phyloP scores from a whole-genome alignment of 2,329 filamentous ascomycete genomes.

The Cyphellophora europaea region DNA sequence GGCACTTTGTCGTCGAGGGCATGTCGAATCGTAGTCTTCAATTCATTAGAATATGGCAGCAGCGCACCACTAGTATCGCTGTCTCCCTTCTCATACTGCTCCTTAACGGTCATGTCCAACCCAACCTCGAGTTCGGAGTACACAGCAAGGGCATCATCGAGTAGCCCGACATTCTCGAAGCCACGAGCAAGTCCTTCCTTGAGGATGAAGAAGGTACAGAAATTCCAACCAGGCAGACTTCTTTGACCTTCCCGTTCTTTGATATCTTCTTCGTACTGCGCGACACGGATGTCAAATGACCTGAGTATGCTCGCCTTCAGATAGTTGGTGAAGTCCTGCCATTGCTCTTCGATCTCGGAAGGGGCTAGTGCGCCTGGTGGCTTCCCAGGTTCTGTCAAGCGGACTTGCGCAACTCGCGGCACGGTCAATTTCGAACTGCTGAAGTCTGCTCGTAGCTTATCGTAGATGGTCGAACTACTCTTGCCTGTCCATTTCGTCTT shows the following conservation, averaged over 20 bases:
- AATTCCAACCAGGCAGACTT: slow-evolving; percentile 90
- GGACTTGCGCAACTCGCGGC: slow-evolving; percentile 77
- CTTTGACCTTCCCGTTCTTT: slow-evolving; percentile 86
- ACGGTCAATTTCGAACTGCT: slow-evolving; percentile 65
- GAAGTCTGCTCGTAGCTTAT: slow-evolving; percentile 86
- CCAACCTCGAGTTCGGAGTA: slow-evolving; percentile 92
- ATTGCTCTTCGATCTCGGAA: slow-evolving; percentile 71
- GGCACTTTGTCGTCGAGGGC: slow-evolving; percentile 29
- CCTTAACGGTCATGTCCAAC: slow-evolving; percentile 70
- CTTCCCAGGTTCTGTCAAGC: slow-evolving; percentile 41
- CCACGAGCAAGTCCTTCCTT: slow-evolving; percentile 91
- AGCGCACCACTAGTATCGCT: slow-evolving; percentile 65
- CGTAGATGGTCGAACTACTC: slow-evolving; percentile 71
- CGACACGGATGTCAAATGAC: slow-evolving; percentile 83
- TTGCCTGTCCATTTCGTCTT: slow-evolving; percentile 68
- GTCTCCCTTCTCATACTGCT: slow-evolving; percentile 54
- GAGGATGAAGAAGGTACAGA: slow-evolving; percentile 96
- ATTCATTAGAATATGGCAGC: slow-evolving; percentile 61
- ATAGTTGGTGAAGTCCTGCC: slow-evolving; percentile 75
- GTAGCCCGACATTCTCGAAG: slow-evolving; percentile 90
- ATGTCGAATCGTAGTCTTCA: slow-evolving; percentile 51
- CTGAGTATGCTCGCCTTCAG: slow-evolving; percentile 78
- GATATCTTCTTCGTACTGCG: slow-evolving; percentile 95
- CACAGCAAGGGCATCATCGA: slow-evolving; percentile 87
- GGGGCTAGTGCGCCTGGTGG: slow-evolving; percentile 49